These are phyloP conservation scores for Ustilago loliicola DNA, from an alignment of 1,284 basidiomycete species.

Conservation along the genomic window DNA sequence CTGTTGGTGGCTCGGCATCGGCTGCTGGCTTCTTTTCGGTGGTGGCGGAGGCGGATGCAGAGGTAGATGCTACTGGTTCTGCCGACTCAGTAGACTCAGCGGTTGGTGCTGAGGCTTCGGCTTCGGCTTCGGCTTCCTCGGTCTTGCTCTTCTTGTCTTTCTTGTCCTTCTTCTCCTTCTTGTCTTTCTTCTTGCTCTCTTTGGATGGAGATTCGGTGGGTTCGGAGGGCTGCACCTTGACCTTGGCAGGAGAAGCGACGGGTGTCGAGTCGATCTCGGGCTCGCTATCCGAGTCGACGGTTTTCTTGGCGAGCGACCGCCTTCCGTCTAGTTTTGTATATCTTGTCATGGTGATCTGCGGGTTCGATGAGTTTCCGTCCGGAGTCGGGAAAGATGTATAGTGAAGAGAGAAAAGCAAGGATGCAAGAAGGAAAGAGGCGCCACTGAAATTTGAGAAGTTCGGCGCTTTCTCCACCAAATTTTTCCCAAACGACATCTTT, in stretches of 20 bases:
- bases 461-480: slow-evolving; percentile 16
- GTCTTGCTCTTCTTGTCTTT: slow-evolving; percentile 28
- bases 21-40: background rate
- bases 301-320: slow-evolving; percentile 51
- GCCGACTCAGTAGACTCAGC: slow-evolving; percentile 4
- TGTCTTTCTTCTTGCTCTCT: slow-evolving; percentile 33
- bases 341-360: slow-evolving; percentile 48
- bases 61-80: slow-evolving; percentile 38
- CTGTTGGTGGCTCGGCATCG: slow-evolving; percentile 37
- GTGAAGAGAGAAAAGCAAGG: background rate
- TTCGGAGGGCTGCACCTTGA: slow-evolving; percentile 8
- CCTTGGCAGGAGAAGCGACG: slow-evolving; percentile 20
- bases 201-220: slow-evolving; percentile 25
- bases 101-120: background rate
- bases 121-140: slow-evolving; percentile 3
- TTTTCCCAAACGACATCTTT: slow-evolving; percentile 24
- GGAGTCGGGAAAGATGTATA: background rate
- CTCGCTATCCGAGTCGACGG: slow-evolving; percentile 41
- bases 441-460: slow-evolving; percentile 9
- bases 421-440: background rate
- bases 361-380: background rate
- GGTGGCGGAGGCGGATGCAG: slow-evolving; percentile 9
- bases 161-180: slow-evolving; percentile 34
- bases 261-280: slow-evolving; percentile 23
- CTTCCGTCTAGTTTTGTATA: slow-evolving; percentile 62